Percentiles rank a stretch among this genome's conserved stretches.
Evolutionary conservation across 2,329 filamentous ascomycete genomes (phyloP).

Genomic region (Malbranchea zuffiana): DNA sequence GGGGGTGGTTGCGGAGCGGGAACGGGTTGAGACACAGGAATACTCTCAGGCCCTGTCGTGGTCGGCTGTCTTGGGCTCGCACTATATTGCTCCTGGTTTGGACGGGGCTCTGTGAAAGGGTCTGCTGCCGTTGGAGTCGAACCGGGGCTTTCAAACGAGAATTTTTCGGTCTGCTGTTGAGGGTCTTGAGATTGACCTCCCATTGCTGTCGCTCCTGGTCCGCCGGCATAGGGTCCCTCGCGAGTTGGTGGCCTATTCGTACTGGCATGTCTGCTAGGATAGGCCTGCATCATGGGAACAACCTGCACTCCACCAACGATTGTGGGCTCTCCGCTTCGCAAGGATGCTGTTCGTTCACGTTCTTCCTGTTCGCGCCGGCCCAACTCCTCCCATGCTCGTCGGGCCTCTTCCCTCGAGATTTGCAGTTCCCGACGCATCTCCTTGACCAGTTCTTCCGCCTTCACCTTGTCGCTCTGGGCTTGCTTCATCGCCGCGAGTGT

Average conservation of each 20-base stretch:
- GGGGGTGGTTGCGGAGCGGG: slow-evolving; percentile 1
- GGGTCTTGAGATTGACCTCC: slow-evolving; percentile 23
- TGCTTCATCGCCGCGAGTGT: slow-evolving; percentile 56
- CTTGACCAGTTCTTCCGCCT: slow-evolving; percentile 63
- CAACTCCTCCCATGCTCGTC: slow-evolving; percentile 93
- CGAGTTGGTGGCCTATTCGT: slow-evolving; percentile 37
- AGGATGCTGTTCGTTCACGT: slow-evolving; percentile 70
- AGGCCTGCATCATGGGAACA: slow-evolving; percentile 74
- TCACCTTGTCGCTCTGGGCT: slow-evolving; percentile 56
- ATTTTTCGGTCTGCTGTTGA: slow-evolving; percentile 34
- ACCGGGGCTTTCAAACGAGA: slow-evolving; percentile 40
- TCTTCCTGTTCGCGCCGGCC: slow-evolving; percentile 88
- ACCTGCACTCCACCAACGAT: slow-evolving; percentile 90
- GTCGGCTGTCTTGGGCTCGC: too few relatives aligned
- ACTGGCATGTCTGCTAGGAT: slow-evolving; percentile 46
- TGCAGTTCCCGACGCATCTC: slow-evolving; percentile 88
- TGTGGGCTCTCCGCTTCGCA: slow-evolving; percentile 78
- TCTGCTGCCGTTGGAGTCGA: slow-evolving; percentile 50
- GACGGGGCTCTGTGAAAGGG: slow-evolving; percentile 51
- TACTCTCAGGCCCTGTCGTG: too few relatives aligned
- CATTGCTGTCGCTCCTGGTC: slow-evolving; percentile 23
- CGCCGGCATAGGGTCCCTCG: slow-evolving; percentile 35
- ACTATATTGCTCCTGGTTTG: too few relatives aligned
- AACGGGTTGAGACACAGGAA: not conserved
- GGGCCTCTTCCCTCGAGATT: slow-evolving; percentile 92